Base-by-base conservation (phyloP, 345 rosid genomes). In the Dovyalis caffra region DNA sequence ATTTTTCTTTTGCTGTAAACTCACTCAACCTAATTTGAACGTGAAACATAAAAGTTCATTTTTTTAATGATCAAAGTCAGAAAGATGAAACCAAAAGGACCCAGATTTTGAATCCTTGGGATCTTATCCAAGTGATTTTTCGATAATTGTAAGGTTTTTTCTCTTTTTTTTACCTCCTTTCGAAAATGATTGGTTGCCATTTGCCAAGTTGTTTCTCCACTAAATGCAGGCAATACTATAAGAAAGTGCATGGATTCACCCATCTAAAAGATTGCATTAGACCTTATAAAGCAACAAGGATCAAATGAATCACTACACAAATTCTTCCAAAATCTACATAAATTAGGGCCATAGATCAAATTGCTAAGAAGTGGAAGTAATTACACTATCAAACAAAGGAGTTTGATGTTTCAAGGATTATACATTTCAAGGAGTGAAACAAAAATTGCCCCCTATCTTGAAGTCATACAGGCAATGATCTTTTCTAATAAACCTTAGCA, bases 361-460 rank as follows among this genome's bases (percentile, higher is more conserved):
- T 3, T 56, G 61, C 49, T 14, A 43, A 35, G 38, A 35, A 35
- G 8, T 7, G 23, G 25, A 2, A 15, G 8, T 25, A 28, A 43
- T 69, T n/a, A n/a, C 8, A 1, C 62, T 34, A 38, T 43, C 62
- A 65, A 65, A 65, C 70, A 8, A 2, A 10, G 29, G 58, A 23
- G 71, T 56, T 75, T 35, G 40, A n/a, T n/a, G n/a, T n/a, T n/a
- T n/a, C n/a, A 74, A 49, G 49, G 60, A 73, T n/a, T 14, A 62
- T 72, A 28, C 18, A 64, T 32, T 9, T 33, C 11, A 9, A 31
- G 37, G 9, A 8, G 20, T n/a, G 31, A 69, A 70, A 70, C 75
- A 65, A 79, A 81, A 69, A 32, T 66, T 4, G 60, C 61, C 33
- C 64, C 69, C 81, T 71, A 37, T 64, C 63, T 69, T 33, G 62